Evolutionary conservation across 495 filamentous ascomycete genomes (phyloP), one percentile per base, ranked within the genome.

Genomic region (Friedmanniomyces endolithicus): DNA sequence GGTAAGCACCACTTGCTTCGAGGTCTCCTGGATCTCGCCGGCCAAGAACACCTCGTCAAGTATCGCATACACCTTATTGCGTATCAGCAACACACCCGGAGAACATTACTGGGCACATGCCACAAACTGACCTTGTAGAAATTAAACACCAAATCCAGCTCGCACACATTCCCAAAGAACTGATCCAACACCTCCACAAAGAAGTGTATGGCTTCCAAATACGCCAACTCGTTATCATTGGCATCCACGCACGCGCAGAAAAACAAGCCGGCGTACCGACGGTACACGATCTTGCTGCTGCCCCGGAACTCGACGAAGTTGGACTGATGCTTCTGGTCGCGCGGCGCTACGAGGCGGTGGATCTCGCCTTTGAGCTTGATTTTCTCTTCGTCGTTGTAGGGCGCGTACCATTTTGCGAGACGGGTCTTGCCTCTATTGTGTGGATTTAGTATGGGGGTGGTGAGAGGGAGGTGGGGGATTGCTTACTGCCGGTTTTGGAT

Each of bases 201-300:
- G 74, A 98, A 97, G 75, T 98, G 92, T 67, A 98, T 95, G 0
- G 90, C 92, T 70, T 98, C 92, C 50, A 98, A 75, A 68, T 92
- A 98, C 41, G 94, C 90, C 37, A 98, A 75, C 74, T 97, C 92
- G 72, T 97, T 98, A 70, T 98, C 92, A 69, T 95, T 96, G 50
- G 94, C 90, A 73, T 98, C 92, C 62, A 98, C 92, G 70, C 94
- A 96, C 17, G 90, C 94, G 74, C 92, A 97, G 72, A 97, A 98
- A 75, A 98, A 98, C 22, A 98, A 79, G 0, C 92, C 92, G 0
- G 92, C 92, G 72, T 98, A 98, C 50, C 92, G 83, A 23, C 92
- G 84, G 72, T 98, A 98, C 22, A 98, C 88, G 60, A 98, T 83
- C 73, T 95, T 96, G 61, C 62, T 64, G 48, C 84, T 80, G 71